Base-by-base conservation (phyloP, 2,329 filamentous ascomycete genomes). In the Colletotrichum lentis region DNA sequence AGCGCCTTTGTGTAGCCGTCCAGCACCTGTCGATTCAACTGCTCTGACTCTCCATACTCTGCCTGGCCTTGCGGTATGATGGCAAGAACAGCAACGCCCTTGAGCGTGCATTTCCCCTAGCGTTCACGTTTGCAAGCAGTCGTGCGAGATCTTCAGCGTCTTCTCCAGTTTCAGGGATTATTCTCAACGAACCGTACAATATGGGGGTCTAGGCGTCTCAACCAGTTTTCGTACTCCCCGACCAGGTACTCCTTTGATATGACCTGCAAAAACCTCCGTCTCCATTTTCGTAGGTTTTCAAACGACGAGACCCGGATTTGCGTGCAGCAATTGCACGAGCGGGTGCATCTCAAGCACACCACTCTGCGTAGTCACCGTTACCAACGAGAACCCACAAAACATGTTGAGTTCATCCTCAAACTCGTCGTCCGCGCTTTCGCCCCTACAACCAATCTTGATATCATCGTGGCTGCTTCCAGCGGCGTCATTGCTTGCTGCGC, bases 1-100 rank as follows among this genome's bases (percentile, higher is more conserved):
- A 71, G 35, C 12, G 68, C 50, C 59, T 62, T 70, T 39, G 66
- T 22, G 12, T n/a, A 47, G n/a, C 67, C 20, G 35, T 71, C 52
- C 4, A 74, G 43, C n/a, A 49, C 47, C 35, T 69, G 63, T n/a
- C n/a, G n/a, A n/a, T n/a, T n/a, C n/a, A n/a, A n/a, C n/a, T n/a
- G n/a, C n/a, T n/a, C n/a, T n/a, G n/a, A n/a, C n/a, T n/a, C n/a
- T n/a, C n/a, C n/a, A n/a, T n/a, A n/a, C n/a, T n/a, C n/a, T n/a
- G n/a, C n/a, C n/a, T n/a, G n/a, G n/a, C n/a, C n/a, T n/a, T n/a
- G n/a, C n/a, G n/a, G n/a, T n/a, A n/a, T n/a, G n/a, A n/a, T n/a
- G n/a, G n/a, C n/a, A n/a, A n/a, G n/a, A n/a, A n/a, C n/a, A n/a
- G n/a, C n/a, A n/a, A n/a, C n/a, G n/a, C n/a, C n/a, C n/a, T n/a